A percentile compares a stretch with the other conserved stretches of the same genome.
Conservation (phyloP, 805 yeast species). For the Teunomyces panamensis region DNA sequence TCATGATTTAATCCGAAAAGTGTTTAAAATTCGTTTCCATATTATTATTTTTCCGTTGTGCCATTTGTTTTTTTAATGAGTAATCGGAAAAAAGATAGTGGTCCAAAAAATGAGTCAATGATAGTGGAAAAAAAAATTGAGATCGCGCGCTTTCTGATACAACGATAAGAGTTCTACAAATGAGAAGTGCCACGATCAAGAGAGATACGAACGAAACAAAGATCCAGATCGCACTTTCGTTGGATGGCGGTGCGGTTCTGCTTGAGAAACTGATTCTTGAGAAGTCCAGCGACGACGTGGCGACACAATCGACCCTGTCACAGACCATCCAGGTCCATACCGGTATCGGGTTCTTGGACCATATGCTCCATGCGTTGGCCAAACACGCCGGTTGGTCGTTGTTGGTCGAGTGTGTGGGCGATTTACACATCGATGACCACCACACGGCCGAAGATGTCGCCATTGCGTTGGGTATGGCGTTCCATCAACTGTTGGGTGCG, state of each 20-base stretch:
- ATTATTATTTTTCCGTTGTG: too few relatives aligned
- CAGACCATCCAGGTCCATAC: constrained; percentile 82
- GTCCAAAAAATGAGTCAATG: too few relatives aligned
- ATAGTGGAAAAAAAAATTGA: too few relatives aligned
- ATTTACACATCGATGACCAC: constrained; percentile 94
- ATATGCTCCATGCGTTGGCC: constrained; percentile 95
- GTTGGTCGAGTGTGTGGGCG: constrained; percentile 87
- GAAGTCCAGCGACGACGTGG: constrained; percentile 44
- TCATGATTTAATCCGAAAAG: too few relatives aligned
- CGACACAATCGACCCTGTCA: constrained; percentile 63
- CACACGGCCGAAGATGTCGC: constrained; percentile 96
- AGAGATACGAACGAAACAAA: constrained; percentile 91
- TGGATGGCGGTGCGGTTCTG: constrained; percentile 81
- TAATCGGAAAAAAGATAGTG: too few relatives aligned
- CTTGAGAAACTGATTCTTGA: constrained; percentile 58
- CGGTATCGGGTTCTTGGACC: constrained; percentile 94
- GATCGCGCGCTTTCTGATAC: too few relatives aligned
- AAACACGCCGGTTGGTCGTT: constrained; percentile 97
- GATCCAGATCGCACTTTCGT: constrained; percentile 76
- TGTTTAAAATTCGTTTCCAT: too few relatives aligned
- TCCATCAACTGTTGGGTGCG: constrained; percentile 85
- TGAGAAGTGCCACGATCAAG: constrained; percentile 45
- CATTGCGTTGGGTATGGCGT: constrained; percentile 85
- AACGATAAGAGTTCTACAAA: neutral
- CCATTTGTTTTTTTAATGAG: too few relatives aligned